phyloP scores from a whole-genome alignment of 768 basidiomycete species.

The Mycena polygramma region DNA sequence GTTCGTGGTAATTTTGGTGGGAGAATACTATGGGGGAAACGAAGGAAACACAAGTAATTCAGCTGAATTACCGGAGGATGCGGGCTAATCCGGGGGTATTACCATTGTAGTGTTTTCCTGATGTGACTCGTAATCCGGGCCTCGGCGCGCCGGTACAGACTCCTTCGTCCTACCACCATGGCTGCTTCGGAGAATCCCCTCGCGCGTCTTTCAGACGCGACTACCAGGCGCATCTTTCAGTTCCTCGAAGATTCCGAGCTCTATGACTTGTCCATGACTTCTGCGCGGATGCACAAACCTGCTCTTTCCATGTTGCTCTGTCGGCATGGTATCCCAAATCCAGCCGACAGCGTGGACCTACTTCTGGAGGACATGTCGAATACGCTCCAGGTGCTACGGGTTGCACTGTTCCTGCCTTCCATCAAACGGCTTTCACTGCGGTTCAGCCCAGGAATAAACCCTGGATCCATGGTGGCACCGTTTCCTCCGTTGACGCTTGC shows the following conservation, averaged over 20 bases:
- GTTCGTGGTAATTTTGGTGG: no score
- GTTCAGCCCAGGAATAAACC: constrained; percentile 3
- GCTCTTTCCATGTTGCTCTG: constrained; percentile 12
- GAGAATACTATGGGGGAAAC: no score
- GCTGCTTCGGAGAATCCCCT: background rate
- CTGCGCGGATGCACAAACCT: constrained; percentile 8
- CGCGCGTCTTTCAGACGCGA: background rate
- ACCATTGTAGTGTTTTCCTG: no score
- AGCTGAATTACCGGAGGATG: no score
- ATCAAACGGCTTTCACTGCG: constrained; percentile 5
- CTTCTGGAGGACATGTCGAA: background rate
- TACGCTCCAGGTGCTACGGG: constrained; percentile 17
- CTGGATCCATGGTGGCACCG: background rate
- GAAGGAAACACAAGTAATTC: no score
- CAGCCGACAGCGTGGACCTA: constrained; percentile 5
- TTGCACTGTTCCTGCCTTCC: constrained; percentile 11
- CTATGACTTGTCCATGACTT: constrained; percentile 18
- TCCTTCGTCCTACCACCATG: background rate
- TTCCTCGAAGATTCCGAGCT: constrained; percentile 24
- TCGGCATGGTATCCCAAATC: constrained; percentile 10
- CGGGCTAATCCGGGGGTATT: no score
- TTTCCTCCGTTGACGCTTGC: background rate
- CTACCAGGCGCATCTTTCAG: background rate
- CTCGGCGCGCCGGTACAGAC: no score
- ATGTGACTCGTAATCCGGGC: no score